Evolutionary conservation across 1,139 yeast genomes (phyloP), one percentile per base, ranked within the genome.

Genomic region (Kodamaea suecica): DNA sequence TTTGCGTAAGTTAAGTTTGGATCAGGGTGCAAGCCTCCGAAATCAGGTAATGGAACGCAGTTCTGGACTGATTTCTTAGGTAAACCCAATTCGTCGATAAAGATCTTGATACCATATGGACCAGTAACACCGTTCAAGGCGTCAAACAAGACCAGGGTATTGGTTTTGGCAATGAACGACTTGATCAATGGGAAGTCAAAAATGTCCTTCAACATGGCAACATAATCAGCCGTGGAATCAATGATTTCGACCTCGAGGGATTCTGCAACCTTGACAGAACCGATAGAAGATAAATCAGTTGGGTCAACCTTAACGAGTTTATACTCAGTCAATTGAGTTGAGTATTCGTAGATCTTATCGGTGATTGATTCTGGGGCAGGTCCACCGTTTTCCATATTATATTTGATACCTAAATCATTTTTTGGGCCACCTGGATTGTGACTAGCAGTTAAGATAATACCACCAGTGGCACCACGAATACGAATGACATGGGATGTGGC

Each of bases 381-480:
- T 2, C 97, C 98, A 45, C 98, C 98, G 55, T 92, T 90, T 44
- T 86, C 78, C 61, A 94, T 71, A 62, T 92, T 92, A 70, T 92
- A 92, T 69, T 92, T 92, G 69, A 92, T 92, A 40, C 98, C 98
- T 60, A 90, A 76, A 57, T 92, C 98, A 44, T 86, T 80, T 24
- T 73, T 65, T 41, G 97, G 97, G 5, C 97, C 97, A 58, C 98
- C 98, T n/a, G 98, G 98, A 63, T 92, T 92, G 63, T 92, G 98
- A 23, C 95, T 84, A 3, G 98, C 98, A 14, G 98, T 92, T 54
- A 92, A 72, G 45, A 94, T 87, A 60, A 92, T 88, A 42, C 97
- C 98, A 43, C 98, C 98, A 6, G 97, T 90, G 17, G 52, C 54
- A 6, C 43, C 49, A 48, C 68, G 76, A 45, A 79, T 77, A 59